Base-by-base conservation (phyloP, 2,329 filamentous ascomycete species). In the Alternaria hordeiaustralica region DNA sequence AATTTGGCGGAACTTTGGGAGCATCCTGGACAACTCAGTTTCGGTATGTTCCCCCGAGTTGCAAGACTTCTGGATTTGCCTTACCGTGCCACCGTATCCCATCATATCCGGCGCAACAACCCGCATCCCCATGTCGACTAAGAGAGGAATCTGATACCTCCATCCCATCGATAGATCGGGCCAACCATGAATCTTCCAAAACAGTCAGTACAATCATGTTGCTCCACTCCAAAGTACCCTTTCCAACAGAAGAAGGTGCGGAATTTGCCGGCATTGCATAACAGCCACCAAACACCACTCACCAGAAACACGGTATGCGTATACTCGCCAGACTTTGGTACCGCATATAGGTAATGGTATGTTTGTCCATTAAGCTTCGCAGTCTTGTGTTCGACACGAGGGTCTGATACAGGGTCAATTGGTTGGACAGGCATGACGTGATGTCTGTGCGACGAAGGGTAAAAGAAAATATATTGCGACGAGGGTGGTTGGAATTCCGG, bases 81-180 rank as follows among this genome's bases (percentile, higher is more conserved):
- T 65, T 78, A 87, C 90, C 25, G 92, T 96, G 62, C 88, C 87
- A 25, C 92, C 92, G 78, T 96, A 98, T 66, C 95, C 95, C 71
- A 97, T 87, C 85, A 94, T 90, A 80, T 97, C 93, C 0, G 93
- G 92, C 11, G 89, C 92, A 23, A 98, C 88, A 58, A 97, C 93
- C 60, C 91, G 88, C 68, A 95, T 87, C 21, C 90, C 91, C 60
- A 93, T 84, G 6, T 89, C 85, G 33, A 91, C 80, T 21, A 98
- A 86, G 71, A 88, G 81, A 0, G 94, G 94, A 63, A 97, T 91
- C 80, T 97, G 94, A 80, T 92, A 90, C 65, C 94, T 90, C 95
- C 95, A 98, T 75, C 91, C 93, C 75, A 94, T 89, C 9, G 88
- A 88, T 18, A 96, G 81, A 80, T 97, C 94, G 0, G 94, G 94